These are phyloP conservation scores for Carex scoparia DNA, from an alignment of 176 grass and related monocot genomes.

Conservation along the genomic window DNA sequence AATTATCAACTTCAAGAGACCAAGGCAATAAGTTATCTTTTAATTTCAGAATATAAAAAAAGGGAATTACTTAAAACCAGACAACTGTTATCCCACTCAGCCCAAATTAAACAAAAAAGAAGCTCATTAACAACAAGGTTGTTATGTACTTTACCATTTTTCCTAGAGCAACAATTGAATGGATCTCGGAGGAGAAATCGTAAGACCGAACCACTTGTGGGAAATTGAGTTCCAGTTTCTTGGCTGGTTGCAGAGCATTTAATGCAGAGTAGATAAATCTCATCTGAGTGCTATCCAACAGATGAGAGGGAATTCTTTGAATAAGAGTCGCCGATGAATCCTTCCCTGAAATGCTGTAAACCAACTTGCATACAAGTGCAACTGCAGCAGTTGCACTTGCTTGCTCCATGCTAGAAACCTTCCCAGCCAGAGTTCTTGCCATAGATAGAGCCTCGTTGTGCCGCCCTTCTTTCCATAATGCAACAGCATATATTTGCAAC, in stretches of 20 bases:
- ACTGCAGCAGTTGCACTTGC: constrained; percentile 46
- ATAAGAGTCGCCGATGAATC: constrained; percentile 54
- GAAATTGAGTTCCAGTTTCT: constrained; percentile 48
- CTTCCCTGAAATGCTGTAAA: constrained; percentile 67
- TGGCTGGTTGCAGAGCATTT: constrained; percentile 77
- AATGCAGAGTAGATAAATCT: constrained; percentile 73
- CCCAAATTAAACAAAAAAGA: constrained; percentile 8
- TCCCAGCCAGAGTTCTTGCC: constrained; percentile 62
- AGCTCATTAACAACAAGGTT: neutral
- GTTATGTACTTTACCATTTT: constrained; percentile 58
- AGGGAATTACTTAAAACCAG: constrained; percentile 17
- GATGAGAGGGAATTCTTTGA: constrained; percentile 63
- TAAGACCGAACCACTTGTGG: constrained; percentile 46
- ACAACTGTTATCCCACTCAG: neutral
- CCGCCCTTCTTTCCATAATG: constrained; percentile 79
- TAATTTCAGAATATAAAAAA: neutral
- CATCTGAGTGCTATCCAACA: constrained; percentile 49
- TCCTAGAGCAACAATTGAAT: constrained; percentile 81
- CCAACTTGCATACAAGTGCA: constrained; percentile 79
- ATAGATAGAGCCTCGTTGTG: constrained; percentile 53
- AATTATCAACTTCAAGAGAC: neutral
- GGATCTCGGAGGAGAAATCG: constrained; percentile 64
- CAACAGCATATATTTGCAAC: constrained; percentile 85
- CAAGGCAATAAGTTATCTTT: neutral
- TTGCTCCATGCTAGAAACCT: constrained; percentile 50